Base-by-base conservation (phyloP, 805 yeast species). In the Zygotorulaspora florentina region DNA sequence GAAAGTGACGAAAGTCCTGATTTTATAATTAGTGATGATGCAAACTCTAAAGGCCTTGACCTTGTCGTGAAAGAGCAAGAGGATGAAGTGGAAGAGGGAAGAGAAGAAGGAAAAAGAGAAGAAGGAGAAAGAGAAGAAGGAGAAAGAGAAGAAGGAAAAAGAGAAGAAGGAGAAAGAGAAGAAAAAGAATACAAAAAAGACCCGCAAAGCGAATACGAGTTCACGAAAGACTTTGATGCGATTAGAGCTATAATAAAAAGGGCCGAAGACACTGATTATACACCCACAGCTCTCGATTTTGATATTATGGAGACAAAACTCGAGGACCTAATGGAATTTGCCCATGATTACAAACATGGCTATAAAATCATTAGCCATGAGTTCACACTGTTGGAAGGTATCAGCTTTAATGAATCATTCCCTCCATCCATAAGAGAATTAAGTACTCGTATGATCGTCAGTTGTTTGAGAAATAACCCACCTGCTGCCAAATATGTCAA, bases 401-500 rank as follows among this genome's bases (percentile, higher is more conserved):
- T 62, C 1, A 40, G 54, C 8, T 50, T 56, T 2, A 46, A 52
- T 27, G 49, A 47, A 0, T 40, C 45, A 11, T 45, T 57, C 1
- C 59, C 61, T 5, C 15, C 48, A 5, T 34, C 52, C 0, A 38
- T 66, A 18, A 69, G 73, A 46, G 93, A 87, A 46, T 55, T 75
- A 36, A 62, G 80, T 1, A 75, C 80, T 11, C 70, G 88, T 49
- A 70, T 84, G 25, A 68, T 89, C 47, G 82, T 85, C 0, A 73
- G 87, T 4, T 65, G 90, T 3, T 63, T 88, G 37, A 73, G 96
- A 55, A 88, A 88, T 61, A 89, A 89, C 59, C 80, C 79, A 2
- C 76, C 75, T 2, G 88, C 89, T 0, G 51, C 74, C 2, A 62
- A 63, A 2, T 70, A 70, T 43, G 66, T 75, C 11, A 58, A 55